Base-by-base conservation (phyloP, 2,329 filamentous ascomycete species). In the Akanthomyces muscarius region DNA sequence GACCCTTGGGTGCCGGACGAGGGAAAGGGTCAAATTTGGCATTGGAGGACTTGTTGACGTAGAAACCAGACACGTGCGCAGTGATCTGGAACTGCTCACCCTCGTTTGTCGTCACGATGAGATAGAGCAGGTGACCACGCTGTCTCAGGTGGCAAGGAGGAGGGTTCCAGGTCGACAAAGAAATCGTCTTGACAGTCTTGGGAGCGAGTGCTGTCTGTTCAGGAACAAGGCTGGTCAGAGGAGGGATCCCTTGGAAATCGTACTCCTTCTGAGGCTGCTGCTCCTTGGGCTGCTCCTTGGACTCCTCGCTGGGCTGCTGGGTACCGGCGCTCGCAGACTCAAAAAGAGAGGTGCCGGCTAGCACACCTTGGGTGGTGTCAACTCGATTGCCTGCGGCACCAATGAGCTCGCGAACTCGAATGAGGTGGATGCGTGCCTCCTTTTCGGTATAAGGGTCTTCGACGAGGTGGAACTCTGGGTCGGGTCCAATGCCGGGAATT, bases 401-500 rank as follows among this genome's bases (percentile, higher is more conserved):
- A 69, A 99, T 92, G 68, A 99, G 84, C 74, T 99, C 95, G 66
- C 95, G 86, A 65, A 97, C 89, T 68, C 95, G 86, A 59, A 99
- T 87, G 67, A 98, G 81, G 77, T 99, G 95, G 82, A 99, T 90
- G 68, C 96, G 89, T 36, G 95, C 94, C 78, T 99, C 95, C 80
- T 97, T 98, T 80, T 99, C 95, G 50, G 92, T 99, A 76, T 99
- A 99, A 52, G 96, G 91, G 73, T 99, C 95, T 77, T 97, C 90
- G 61, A 97, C 87, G 69, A 99, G 80, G 61, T 84, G 85, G 64
- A 97, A 84, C 71, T 93, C 89, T 42, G 93, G 90, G 66, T 92
- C 88, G 41, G 89, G 78, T 60, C 86, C 85, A 62, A 99, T 84
- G 63, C 86, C 92, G 54, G 89, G 84, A 62, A 99, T 90, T 73